Percentiles rank a stretch among this genome's conserved stretches.
phyloP scores from a whole-genome alignment of 176 grass and related monocot genomes.

The Eragrostis nindensis region DNA sequence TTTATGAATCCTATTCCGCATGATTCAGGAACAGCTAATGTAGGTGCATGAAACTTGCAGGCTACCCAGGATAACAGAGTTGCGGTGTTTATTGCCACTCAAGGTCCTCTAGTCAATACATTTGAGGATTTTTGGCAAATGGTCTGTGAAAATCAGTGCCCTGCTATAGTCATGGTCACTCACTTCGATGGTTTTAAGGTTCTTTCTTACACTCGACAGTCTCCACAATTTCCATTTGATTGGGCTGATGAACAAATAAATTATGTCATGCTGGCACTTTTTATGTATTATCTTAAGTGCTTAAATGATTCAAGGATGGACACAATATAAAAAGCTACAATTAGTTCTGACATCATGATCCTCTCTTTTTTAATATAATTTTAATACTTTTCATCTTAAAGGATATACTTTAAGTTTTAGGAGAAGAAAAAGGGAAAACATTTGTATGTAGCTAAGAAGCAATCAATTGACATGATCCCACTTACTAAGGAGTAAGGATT shows the following conservation, averaged over 20 bases:
- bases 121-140: slow-evolving; percentile 95
- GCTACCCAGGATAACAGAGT: slow-evolving; percentile 51
- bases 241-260: slow-evolving; percentile 27
- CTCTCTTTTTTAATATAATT: too few relatives aligned
- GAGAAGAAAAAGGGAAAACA: not conserved
- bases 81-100: slow-evolving; percentile 83
- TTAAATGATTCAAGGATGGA: slow-evolving; percentile 26
- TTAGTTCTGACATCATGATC: not conserved
- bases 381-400: too few relatives aligned
- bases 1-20: not conserved
- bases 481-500: too few relatives aligned
- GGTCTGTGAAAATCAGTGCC: slow-evolving; percentile 71
- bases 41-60: slow-evolving; percentile 36
- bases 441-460: not conserved
- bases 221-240: not conserved
- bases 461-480: too few relatives aligned
- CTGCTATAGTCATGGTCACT: slow-evolving; percentile 90
- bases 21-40: slow-evolving; percentile 18
- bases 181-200: slow-evolving; percentile 76
- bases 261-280: slow-evolving; percentile 16
- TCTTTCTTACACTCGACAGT: slow-evolving; percentile 35
- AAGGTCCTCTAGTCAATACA: slow-evolving; percentile 82
- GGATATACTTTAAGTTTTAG: not conserved
- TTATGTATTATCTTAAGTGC: not conserved
- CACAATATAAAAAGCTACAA: not conserved